These are phyloP conservation scores for Globisporangium takayamanum DNA, from an alignment of 352 stramenopile genomes.

Conservation along the genomic window DNA sequence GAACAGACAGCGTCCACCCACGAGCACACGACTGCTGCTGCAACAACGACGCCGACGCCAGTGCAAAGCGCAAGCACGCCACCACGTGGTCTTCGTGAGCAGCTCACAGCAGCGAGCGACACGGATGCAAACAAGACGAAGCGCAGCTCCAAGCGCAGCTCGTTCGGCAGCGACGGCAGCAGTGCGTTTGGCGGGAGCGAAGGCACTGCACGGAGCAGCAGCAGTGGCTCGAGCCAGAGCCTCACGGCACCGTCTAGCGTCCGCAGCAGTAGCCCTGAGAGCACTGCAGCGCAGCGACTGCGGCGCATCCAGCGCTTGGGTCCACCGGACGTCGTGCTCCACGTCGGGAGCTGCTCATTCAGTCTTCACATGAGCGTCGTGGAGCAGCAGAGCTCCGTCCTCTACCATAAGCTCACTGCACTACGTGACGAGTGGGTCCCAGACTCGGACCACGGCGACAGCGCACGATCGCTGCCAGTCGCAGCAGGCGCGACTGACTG, in stretches of 20 bases:
- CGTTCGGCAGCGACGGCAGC: conserved; percentile 8
- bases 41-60: too few relatives aligned
- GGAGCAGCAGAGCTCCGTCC: conserved; percentile 22
- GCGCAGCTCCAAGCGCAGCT: background rate
- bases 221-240: background rate
- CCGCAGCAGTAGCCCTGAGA: background rate
- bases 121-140: background rate
- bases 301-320: background rate
- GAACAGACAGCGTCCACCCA: background rate
- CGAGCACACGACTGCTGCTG: background rate
- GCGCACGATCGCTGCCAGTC: background rate
- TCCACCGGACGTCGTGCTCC: conserved; percentile 35
- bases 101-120: background rate
- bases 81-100: background rate
- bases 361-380: conserved; percentile 30
- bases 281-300: background rate
- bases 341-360: conserved; percentile 46
- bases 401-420: conserved; percentile 28
- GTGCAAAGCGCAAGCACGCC: background rate
- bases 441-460: conserved; percentile 1
- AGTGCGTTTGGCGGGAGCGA: conserved; percentile 4
- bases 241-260: background rate
- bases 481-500: background rate
- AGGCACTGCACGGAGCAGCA: background rate
- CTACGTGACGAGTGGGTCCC: conserved; percentile 15